Conservation (phyloP, 768 basidiomycete genomes). For the Phaeolepiota aurea region DNA sequence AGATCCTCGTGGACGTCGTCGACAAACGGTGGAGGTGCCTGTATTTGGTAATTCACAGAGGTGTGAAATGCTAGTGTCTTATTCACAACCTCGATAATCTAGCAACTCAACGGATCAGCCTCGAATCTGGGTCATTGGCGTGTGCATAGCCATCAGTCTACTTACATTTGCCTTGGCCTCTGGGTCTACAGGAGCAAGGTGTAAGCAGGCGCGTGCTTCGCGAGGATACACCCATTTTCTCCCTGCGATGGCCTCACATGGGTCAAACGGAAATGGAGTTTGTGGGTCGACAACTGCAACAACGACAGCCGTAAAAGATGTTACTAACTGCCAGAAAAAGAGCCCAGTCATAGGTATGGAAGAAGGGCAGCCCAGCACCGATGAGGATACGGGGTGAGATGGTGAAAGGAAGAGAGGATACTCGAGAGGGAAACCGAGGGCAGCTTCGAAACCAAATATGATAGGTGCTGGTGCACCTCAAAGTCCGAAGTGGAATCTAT, state of each 20-base stretch:
- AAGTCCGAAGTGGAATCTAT: no score
- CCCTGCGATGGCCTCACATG: constrained; percentile 44
- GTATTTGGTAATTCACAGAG: constrained; percentile 51
- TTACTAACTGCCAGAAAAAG: background rate
- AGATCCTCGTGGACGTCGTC: constrained; percentile 52
- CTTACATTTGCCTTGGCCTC: constrained; percentile 43
- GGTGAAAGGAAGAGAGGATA: no score
- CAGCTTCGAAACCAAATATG: no score
- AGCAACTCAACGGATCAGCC: background rate
- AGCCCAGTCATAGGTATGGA: no score
- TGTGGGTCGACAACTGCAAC: background rate
- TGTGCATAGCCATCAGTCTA: background rate
- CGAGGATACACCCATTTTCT: constrained; percentile 47
- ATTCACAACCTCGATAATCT: constrained; percentile 51
- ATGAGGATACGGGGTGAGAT: no score
- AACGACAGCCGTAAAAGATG: background rate
- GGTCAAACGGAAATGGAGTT: constrained; percentile 27
- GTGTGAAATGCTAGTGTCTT: constrained; percentile 55
- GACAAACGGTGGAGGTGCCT: constrained; percentile 44
- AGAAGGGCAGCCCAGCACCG: no score
- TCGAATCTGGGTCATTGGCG: background rate
- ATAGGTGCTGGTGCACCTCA: no score
- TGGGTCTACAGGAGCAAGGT: constrained; percentile 38
- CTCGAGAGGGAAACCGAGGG: no score
- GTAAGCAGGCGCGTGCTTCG: constrained; percentile 43